Evolutionary conservation across 371 early-diverging fungal genomes (phyloP), one percentile per base, ranked within the genome.

Genomic region (Mortierella sp.): DNA sequence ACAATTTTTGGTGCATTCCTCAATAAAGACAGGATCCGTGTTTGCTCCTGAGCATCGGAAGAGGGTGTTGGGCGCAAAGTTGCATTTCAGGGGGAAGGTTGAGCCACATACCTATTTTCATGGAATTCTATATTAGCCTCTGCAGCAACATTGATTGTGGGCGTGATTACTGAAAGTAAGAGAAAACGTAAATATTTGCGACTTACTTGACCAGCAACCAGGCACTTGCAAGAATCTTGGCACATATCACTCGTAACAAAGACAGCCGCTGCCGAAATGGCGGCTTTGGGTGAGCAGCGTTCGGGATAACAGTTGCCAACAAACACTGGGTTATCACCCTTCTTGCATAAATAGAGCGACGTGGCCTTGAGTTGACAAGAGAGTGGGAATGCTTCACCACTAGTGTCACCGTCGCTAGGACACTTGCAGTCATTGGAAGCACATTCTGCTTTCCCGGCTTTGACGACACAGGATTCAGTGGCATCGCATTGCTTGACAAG

Each of bases 41-140:
- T 28, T 57, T 19, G 4, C 57, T 2, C 64, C 64, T 2, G 64
- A 16, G 44, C 66, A 66, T 18, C 58, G 29, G 59, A 47, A 66
- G 7, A 63, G 55, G 14, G 53, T 63, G 21, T 53, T 44, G 37
- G 53, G 43, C 11, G 37, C 19, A n/a, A 28, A 21, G 55, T 53
- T 30, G 30, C 55, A 53, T 18, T 15, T 55, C 1, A 19, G 53
- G 28, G 66, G 57, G 44, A 47, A 51, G 28, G 28, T 48, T 45
- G 5, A 25, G 26, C 18, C 57, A n/a, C 64, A 53, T 7, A 53
- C 23, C 16, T 26, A 51, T 37, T 50, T 29, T 5, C 37, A 23
- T 1, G 43, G 37, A 28, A 6, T 16, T 3, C 14, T 6, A 6
- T 16, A 50, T 50, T 50, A 21, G 14, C 14, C 21, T 14, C 19